Evolutionary conservation across 1,139 yeast genomes (phyloP).

Genomic region (Wickerhamomyces sp.): DNA sequence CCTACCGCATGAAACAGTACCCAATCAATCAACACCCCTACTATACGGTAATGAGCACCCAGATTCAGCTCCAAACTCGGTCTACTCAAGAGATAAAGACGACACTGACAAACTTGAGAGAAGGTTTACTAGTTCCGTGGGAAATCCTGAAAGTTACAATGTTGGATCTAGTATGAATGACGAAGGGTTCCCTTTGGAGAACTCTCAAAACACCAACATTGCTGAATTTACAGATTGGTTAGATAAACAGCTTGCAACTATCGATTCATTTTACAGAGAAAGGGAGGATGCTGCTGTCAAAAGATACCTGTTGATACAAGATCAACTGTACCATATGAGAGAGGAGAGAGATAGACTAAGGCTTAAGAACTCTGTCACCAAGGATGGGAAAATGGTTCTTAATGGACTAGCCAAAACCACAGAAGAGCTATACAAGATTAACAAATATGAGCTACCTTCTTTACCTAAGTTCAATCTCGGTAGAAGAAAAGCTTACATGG

Average conservation of each 20-base stretch:
- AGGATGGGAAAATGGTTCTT: constrained; percentile 13
- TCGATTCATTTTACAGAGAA: constrained; percentile 53
- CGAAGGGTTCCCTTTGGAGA: constrained; percentile 12
- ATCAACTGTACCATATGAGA: constrained; percentile 59
- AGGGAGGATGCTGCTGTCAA: constrained; percentile 59
- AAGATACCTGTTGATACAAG: constrained; percentile 58
- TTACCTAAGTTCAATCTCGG: constrained; percentile 46
- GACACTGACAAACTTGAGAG: constrained; percentile 4
- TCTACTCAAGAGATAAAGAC: background rate
- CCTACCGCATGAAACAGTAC: background rate
- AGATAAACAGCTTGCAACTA: constrained; percentile 50
- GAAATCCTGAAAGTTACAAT: constrained; percentile 12
- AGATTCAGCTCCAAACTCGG: constrained; percentile 4
- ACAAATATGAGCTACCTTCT: constrained; percentile 48
- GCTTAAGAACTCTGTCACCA: constrained; percentile 2
- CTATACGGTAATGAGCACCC: constrained; percentile 22
- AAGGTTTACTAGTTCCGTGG: background rate
- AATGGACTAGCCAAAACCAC: constrained; percentile 17
- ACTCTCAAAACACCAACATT: constrained; percentile 28
- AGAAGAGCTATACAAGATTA: constrained; percentile 8
- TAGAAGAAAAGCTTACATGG: constrained; percentile 22
- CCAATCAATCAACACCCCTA: background rate
- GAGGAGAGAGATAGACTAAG: constrained; percentile 40
- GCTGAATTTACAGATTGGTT: constrained; percentile 57
- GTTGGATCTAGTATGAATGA: constrained; percentile 13